A percentile compares a stretch with the other conserved stretches of the same genome.
Conservation (phyloP, 2,329 filamentous ascomycete genomes). For the Colletotrichum musae region DNA sequence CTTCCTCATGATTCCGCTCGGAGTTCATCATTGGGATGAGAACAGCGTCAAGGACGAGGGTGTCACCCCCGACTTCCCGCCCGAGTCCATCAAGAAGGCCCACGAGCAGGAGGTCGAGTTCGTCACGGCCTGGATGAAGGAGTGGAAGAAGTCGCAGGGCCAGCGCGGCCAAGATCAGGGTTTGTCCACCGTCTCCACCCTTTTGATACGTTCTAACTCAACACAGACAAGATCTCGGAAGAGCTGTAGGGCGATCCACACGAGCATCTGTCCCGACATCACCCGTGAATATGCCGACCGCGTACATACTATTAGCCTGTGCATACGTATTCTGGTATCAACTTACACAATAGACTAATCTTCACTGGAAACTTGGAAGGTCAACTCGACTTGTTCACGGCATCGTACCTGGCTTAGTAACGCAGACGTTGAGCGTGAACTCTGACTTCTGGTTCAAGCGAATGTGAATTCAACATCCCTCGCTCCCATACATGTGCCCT, state of each 20-base stretch:
- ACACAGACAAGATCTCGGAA: background rate
- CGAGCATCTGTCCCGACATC: background rate
- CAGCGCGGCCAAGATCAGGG: background rate
- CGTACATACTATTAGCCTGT: background rate
- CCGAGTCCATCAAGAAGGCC: constrained; percentile 68
- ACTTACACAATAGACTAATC: background rate
- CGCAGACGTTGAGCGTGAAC: too few relatives aligned
- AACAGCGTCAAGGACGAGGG: constrained; percentile 77
- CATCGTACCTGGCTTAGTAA: too few relatives aligned
- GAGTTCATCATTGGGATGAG: constrained; percentile 87
- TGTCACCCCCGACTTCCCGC: constrained; percentile 71
- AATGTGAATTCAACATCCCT: too few relatives aligned
- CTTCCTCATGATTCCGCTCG: constrained; percentile 80
- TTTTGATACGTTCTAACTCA: background rate
- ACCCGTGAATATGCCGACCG: background rate
- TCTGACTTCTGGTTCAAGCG: too few relatives aligned
- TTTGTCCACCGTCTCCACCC: background rate
- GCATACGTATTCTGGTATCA: background rate
- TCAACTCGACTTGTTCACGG: too few relatives aligned
- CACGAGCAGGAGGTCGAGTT: constrained; percentile 73
- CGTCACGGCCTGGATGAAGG: constrained; percentile 77
- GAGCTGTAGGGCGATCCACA: constrained; percentile 20
- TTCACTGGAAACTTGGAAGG: too few relatives aligned
- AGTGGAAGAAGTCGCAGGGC: constrained; percentile 60
- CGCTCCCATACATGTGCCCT: too few relatives aligned